Conservation (phyloP, 495 filamentous ascomycete species). For the Penicillium macrosclerotiorum region DNA sequence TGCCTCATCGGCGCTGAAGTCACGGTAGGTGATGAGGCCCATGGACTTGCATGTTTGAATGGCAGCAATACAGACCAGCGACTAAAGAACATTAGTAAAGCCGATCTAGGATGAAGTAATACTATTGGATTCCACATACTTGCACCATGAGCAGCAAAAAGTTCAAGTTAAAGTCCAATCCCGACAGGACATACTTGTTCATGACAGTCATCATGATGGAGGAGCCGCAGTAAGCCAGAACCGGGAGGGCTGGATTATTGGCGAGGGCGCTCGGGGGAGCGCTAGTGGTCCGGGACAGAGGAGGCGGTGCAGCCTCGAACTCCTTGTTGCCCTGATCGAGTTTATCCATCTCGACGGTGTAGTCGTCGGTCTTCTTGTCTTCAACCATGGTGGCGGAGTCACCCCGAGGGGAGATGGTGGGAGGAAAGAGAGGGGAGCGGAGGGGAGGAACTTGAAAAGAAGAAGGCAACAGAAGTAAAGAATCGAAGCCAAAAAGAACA, state of each 20-base stretch:
- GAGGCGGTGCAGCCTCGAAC: slow-evolving; percentile 47
- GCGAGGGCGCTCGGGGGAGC: slow-evolving; percentile 39
- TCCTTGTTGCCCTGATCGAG: slow-evolving; percentile 59
- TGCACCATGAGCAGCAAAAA: slow-evolving; percentile 92
- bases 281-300: slow-evolving; percentile 37
- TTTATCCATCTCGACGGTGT: slow-evolving; percentile 67
- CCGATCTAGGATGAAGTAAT: too few species aligned
- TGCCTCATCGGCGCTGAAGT: slow-evolving; percentile 87
- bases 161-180: slow-evolving; percentile 89
- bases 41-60: slow-evolving; percentile 81
- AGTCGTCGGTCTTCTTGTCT: slow-evolving; percentile 86
- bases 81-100: slow-evolving; percentile 52
- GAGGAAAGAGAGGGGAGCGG: slow-evolving; percentile 1
- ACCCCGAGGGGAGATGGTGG: background rate
- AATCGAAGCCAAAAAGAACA: too few species aligned
- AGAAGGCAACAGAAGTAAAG: background rate
- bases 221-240: slow-evolving; percentile 87
- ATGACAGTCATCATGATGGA: slow-evolving; percentile 98
- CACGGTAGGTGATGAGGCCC: slow-evolving; percentile 84
- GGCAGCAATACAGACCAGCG: slow-evolving; percentile 83
- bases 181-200: slow-evolving; percentile 97
- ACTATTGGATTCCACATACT: too few species aligned
- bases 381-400: slow-evolving; percentile 55
- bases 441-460: slow-evolving; percentile 2
- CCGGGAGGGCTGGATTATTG: slow-evolving; percentile 74